A percentile compares a stretch with the other conserved stretches of the same genome.
Conservation (phyloP, 2,329 filamentous ascomycete genomes). For the Ambrosiella beaveri region DNA sequence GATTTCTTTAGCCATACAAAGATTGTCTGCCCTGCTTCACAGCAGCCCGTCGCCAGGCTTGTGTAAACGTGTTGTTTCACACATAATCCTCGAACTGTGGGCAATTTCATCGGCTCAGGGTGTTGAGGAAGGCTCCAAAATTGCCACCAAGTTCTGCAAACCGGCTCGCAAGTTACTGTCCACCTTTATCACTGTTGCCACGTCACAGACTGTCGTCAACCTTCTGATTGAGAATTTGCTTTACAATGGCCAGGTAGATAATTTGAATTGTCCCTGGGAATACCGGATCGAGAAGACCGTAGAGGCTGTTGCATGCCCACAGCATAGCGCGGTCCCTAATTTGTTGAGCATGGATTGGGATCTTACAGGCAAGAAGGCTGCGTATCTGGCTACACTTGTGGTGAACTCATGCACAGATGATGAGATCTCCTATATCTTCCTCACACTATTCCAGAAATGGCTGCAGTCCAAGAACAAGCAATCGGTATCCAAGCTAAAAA, state of each 20-base stretch:
- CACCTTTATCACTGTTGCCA: constrained; percentile 40
- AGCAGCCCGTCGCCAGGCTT: constrained; percentile 52
- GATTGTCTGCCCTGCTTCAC: constrained; percentile 37
- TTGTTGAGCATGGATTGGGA: constrained; percentile 23
- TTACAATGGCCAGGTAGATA: constrained; percentile 29
- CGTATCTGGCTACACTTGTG: constrained; percentile 32
- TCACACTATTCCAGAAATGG: constrained; percentile 42
- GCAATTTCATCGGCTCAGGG: constrained; percentile 28
- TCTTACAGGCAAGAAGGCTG: constrained; percentile 30
- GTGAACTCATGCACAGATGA: constrained; percentile 32
- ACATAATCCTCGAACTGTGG: constrained; percentile 47
- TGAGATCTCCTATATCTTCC: constrained; percentile 42
- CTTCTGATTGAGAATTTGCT: constrained; percentile 36
- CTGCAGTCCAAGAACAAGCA: constrained; percentile 22
- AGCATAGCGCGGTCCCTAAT: constrained; percentile 10
- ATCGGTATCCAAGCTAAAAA: constrained; percentile 16
- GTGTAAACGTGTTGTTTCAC: constrained; percentile 41
- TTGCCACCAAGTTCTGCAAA: constrained; percentile 25
- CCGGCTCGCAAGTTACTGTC: constrained; percentile 34
- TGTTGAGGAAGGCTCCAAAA: constrained; percentile 23
- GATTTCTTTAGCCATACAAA: constrained; percentile 33
- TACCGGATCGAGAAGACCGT: constrained; percentile 30
- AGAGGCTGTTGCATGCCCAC: constrained; percentile 26
- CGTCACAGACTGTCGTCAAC: constrained; percentile 31
- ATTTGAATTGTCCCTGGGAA: constrained; percentile 29